Conservation (phyloP, 2,329 filamentous ascomycete genomes). For the Stachybotrys chartarum region DNA sequence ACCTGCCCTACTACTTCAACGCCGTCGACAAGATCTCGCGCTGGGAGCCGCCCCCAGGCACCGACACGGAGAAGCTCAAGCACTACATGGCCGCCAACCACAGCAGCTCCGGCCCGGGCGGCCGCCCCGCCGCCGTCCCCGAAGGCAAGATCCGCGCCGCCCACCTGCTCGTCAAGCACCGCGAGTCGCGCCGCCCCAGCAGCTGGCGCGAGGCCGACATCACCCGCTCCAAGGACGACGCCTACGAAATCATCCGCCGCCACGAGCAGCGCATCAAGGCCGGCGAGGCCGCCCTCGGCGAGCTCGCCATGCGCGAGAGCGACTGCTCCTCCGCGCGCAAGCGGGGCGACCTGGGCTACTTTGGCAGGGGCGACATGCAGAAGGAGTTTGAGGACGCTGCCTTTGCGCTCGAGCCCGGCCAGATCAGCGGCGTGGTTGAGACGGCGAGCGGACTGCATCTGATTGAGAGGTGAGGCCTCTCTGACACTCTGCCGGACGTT, state of each 20-base stretch:
- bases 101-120: slow-evolving; percentile 43
- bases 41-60: slow-evolving; percentile 87
- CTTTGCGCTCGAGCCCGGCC: slow-evolving; percentile 78
- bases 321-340: slow-evolving; percentile 96
- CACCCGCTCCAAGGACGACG: slow-evolving; percentile 82
- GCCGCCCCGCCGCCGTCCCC: slow-evolving; percentile 32
- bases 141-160: slow-evolving; percentile 88
- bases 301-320: slow-evolving; percentile 81
- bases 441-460: slow-evolving; percentile 92
- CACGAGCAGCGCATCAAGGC: slow-evolving; percentile 72
- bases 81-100: slow-evolving; percentile 87
- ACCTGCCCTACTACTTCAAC: slow-evolving; percentile 99
- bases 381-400: slow-evolving; percentile 96
- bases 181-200: slow-evolving; percentile 76
- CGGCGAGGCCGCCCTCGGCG: slow-evolving; percentile 63
- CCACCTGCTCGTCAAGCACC: slow-evolving; percentile 91
- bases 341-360: slow-evolving; percentile 89
- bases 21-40: slow-evolving; percentile 75
- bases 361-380: slow-evolving; percentile 94
- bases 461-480: slow-evolving; percentile 72
- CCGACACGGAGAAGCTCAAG: slow-evolving; percentile 89
- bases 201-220: slow-evolving; percentile 93
- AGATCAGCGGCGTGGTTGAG: slow-evolving; percentile 82
- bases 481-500: not conserved
- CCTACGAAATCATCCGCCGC: slow-evolving; percentile 64